Base-by-base conservation (phyloP, 805 yeast genomes). In the Lachancea kluyveri region DNA sequence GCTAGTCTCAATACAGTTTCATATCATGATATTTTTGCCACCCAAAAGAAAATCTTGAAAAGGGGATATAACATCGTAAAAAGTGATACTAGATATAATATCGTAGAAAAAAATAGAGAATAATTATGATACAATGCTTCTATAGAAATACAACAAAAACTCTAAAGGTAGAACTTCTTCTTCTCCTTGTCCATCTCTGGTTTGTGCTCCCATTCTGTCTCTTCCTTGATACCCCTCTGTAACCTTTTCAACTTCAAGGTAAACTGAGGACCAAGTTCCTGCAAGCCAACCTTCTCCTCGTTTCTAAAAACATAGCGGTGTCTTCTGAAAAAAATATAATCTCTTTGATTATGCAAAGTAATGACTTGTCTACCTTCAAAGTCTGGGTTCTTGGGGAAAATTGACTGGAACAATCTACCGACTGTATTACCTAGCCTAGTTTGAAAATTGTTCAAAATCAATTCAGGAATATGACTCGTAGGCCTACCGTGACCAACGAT, bases 131-230 rank as follows among this genome's bases (percentile, higher is more conserved):
- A 24, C 13, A 24, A 22, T 8, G 25, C n/a, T n/a, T n/a, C n/a
- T n/a, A n/a, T n/a, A 19, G 21, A 10, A 19, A 19, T 8, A 10
- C 9, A 10, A 10, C 21, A 19, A 10, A 7, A 10, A 19, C 12
- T 13, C 50, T 65, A 90, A 45, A 90, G 63, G 53, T 86, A 80
- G 56, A 90, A 90, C 72, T 85, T 87, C 62, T 79, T 78, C 77
- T 88, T 90, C 58, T 90, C 96, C 50, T 81, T 80, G 59, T 92
- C 97, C 97, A 92, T 88, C 43, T 84, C 94, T 3, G 96, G 79
- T 46, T 85, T 75, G 62, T 87, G 95, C 60, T 92, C 96, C 96
- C 97, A 90, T 50, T 86, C 96, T 17, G 83, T 69, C 50, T 90
- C 97, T 45, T 86, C 94, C 52, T 78, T 78, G 49, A 92, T 71